Percentiles rank a stretch among this genome's conserved stretches.
phyloP scores from a whole-genome alignment of 176 grass and related monocot genomes.

The Urochloa ruziziensis region DNA sequence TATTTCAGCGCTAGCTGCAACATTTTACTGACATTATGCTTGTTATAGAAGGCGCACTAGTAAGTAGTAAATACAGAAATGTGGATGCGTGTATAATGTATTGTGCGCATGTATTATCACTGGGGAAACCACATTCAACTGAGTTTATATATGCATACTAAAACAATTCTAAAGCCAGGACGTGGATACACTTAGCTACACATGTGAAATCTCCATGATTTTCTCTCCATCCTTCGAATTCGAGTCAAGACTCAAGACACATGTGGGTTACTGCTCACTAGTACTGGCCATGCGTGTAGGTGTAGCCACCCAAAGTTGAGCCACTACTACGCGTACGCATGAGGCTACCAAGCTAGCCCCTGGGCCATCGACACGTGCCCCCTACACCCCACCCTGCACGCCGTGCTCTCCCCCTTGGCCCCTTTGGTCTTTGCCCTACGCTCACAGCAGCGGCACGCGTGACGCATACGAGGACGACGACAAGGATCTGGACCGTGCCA shows the following conservation, averaged over 20 bases:
- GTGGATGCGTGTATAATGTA: too few relatives aligned
- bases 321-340: not conserved
- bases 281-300: not conserved
- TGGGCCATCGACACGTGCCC: constrained; percentile 8
- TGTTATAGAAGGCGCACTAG: too few relatives aligned
- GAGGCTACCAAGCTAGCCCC: not conserved
- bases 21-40: too few relatives aligned
- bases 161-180: not conserved
- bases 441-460: not conserved
- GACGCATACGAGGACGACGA: not conserved
- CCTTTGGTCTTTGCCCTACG: constrained; percentile 11
- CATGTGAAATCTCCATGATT: not conserved
- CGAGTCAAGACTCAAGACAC: not conserved
- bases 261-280: not conserved
- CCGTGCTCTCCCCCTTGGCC: not conserved
- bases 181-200: not conserved
- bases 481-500: not conserved
- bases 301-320: not conserved
- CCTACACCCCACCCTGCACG: not conserved
- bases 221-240: not conserved
- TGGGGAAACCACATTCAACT: too few relatives aligned
- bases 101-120: too few relatives aligned
- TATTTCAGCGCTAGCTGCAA: too few relatives aligned
- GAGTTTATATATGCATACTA: too few relatives aligned
- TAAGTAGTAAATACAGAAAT: too few relatives aligned